Evolutionary conservation across 2,329 filamentous ascomycete species (phyloP).

Genomic region (Phialocephala subalpina): DNA sequence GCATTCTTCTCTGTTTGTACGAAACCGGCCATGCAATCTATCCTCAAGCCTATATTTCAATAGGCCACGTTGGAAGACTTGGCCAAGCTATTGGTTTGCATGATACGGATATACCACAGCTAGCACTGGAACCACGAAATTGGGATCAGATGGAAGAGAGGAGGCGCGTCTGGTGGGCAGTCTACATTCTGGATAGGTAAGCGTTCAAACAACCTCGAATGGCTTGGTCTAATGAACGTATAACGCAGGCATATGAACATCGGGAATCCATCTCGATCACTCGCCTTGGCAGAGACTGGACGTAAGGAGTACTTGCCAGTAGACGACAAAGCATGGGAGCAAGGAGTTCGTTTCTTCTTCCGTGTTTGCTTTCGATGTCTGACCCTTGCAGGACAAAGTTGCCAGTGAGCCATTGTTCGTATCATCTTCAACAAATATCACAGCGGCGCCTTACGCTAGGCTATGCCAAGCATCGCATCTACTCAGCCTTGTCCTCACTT

Average conservation of each 20-base stretch:
- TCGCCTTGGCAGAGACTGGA: constrained; percentile 14
- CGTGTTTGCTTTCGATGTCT: background rate
- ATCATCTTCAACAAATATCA: constrained; percentile 20
- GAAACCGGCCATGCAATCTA: constrained; percentile 48
- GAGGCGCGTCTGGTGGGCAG: constrained; percentile 19
- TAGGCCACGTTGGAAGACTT: constrained; percentile 22
- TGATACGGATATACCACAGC: constrained; percentile 16
- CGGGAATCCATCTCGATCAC: constrained; percentile 11
- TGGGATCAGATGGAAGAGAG: constrained; percentile 23
- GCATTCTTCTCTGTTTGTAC: constrained; percentile 34
- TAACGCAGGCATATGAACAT: constrained; percentile 18
- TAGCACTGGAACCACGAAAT: constrained; percentile 11
- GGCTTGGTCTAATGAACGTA: background rate
- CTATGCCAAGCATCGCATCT: constrained; percentile 15
- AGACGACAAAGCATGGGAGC: constrained; percentile 16
- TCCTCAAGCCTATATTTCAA: constrained; percentile 45
- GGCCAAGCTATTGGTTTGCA: constrained; percentile 17
- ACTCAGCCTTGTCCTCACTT: constrained; percentile 15
- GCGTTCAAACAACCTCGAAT: background rate
- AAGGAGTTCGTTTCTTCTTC: background rate
- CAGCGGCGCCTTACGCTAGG: constrained; percentile 11
- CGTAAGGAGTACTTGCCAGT: constrained; percentile 13
- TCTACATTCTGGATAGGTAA: constrained; percentile 20
- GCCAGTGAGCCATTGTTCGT: constrained; percentile 16
- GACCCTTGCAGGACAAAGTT: background rate